Conservation (phyloP, 805 yeast species). For the Yarrowia bubula region DNA sequence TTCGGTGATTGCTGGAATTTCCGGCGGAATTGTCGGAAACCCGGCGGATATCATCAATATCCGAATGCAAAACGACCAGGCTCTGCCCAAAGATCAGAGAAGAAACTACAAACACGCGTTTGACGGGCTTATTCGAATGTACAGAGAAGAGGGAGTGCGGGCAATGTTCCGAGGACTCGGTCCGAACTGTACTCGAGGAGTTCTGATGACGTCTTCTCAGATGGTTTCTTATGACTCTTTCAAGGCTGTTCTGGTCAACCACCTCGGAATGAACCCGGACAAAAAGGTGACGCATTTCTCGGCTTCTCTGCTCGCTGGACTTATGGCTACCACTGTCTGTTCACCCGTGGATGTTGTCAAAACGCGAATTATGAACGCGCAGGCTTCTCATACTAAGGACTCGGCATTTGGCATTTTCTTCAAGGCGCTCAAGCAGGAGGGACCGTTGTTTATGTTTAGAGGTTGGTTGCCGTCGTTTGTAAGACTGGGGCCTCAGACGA, state of each 20-base stretch:
- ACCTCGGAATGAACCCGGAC: conserved; percentile 52
- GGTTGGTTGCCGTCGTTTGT: conserved; percentile 90
- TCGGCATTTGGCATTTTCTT: conserved; percentile 52
- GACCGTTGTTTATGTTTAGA: conserved; percentile 76
- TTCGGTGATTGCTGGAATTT: conserved; percentile 82
- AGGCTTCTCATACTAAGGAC: conserved; percentile 38
- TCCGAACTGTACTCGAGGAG: conserved; percentile 78
- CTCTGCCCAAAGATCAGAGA: conserved; percentile 61
- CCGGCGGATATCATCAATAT: conserved; percentile 86
- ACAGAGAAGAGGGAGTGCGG: conserved; percentile 55
- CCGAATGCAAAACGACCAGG: conserved; percentile 85
- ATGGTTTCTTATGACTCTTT: conserved; percentile 83
- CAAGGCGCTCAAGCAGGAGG: conserved; percentile 63
- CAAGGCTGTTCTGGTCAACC: conserved; percentile 56
- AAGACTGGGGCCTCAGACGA: conserved; percentile 70
- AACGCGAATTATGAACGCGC: conserved; percentile 78
- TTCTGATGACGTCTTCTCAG: conserved; percentile 86
- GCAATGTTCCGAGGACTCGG: conserved; percentile 70
- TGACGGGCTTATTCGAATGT: conserved; percentile 66
- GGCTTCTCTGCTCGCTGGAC: conserved; percentile 77
- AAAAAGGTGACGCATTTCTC: conserved; percentile 71
- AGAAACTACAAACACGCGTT: conserved; percentile 75
- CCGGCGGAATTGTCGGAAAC: conserved; percentile 84
- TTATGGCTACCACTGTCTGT: conserved; percentile 87
- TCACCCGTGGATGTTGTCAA: conserved; percentile 91